Conservation (phyloP, 129 eudicot genomes). For the Tanacetum coccineum region DNA sequence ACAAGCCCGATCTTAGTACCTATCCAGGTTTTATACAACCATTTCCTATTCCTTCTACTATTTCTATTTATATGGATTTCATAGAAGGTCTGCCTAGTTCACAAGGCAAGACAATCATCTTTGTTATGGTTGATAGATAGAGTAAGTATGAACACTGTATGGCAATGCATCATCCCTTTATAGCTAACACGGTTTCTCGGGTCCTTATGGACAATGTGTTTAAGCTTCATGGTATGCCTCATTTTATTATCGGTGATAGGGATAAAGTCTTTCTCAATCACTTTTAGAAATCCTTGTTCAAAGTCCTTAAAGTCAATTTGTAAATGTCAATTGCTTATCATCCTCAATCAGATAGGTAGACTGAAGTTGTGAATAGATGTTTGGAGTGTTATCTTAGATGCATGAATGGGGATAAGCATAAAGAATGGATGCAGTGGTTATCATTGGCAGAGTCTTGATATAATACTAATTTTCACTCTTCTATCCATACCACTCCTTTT, state of each 20-base stretch:
- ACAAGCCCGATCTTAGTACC: too few species aligned
- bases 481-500: background rate
- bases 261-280: background rate
- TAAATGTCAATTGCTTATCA: too few species aligned
- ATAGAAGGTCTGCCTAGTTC: too few species aligned
- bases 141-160: constrained; percentile 18
- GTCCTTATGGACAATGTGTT: background rate
- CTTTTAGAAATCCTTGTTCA: too few species aligned
- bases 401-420: background rate
- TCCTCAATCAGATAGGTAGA: too few species aligned
- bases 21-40: too few species aligned
- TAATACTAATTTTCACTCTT: constrained; percentile 1
- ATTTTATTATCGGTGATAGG: background rate
- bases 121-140: background rate
- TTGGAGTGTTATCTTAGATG: too few species aligned
- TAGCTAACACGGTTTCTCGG: background rate
- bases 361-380: too few species aligned
- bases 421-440: background rate
- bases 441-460: constrained; percentile 17
- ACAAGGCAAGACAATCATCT: background rate
- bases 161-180: background rate
- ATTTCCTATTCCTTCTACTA: too few species aligned
- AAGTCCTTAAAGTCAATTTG: too few species aligned
- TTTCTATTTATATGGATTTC: too few species aligned
- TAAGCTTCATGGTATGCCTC: background rate